Percentiles rank a stretch among this genome's conserved stretches.
phyloP scores from a whole-genome alignment of 768 basidiomycete species.

The Pluteus cervinus region DNA sequence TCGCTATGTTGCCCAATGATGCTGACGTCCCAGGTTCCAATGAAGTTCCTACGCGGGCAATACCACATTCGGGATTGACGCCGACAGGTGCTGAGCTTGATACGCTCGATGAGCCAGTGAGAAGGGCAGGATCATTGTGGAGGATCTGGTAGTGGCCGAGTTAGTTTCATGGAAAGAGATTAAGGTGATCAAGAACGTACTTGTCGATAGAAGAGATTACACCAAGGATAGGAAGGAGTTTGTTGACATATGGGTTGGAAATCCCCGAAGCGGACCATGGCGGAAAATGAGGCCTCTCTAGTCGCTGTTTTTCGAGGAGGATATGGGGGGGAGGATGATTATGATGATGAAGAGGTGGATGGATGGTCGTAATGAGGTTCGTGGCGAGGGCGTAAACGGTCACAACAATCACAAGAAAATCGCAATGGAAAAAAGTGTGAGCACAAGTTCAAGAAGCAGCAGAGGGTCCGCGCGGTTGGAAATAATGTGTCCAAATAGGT shows the following conservation, averaged over 20 bases:
- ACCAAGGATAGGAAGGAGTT: slow-evolving; percentile 82
- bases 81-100: slow-evolving; percentile 67
- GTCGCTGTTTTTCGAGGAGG: no score
- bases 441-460: no score
- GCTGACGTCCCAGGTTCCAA: no score
- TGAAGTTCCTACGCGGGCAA: slow-evolving; percentile 50
- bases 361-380: no score
- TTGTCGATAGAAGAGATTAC: slow-evolving; percentile 92
- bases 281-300: no score
- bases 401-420: no score
- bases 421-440: no score
- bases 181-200: slow-evolving; percentile 27
- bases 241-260: slow-evolving; percentile 62
- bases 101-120: slow-evolving; percentile 38
- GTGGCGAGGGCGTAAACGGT: no score
- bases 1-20: slow-evolving; percentile 78
- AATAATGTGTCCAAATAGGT: no score
- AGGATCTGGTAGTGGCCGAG: slow-evolving; percentile 2
- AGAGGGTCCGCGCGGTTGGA: no score
- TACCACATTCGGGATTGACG: slow-evolving; percentile 76
- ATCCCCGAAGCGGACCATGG: slow-evolving; percentile 62
- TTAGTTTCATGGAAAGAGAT: background rate
- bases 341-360: no score
- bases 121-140: slow-evolving; percentile 18
- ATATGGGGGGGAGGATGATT: no score